A percentile compares a stretch with the other conserved stretches of the same genome.
Evolutionary conservation across 805 yeast species (phyloP).

Genomic region (Kluyveromyces lactis): DNA sequence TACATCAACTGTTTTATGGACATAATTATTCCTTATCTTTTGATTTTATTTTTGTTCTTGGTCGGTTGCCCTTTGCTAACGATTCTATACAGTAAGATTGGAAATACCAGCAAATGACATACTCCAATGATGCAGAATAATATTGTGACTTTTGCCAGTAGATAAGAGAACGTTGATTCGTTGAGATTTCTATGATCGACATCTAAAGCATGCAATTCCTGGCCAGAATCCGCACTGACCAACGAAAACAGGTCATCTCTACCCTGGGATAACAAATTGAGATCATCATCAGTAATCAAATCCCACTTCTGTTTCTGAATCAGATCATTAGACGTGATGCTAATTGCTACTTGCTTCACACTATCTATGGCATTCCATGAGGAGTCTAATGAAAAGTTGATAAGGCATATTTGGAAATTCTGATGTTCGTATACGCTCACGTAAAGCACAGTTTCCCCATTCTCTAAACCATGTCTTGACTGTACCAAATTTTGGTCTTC

Average conservation of each 20-base stretch:
- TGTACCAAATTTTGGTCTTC: constrained; percentile 13
- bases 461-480: constrained; percentile 10
- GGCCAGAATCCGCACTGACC: constrained; percentile 5
- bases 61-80: background rate
- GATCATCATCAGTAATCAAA: constrained; percentile 1
- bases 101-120: background rate
- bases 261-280: constrained; percentile 4
- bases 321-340: constrained; percentile 9
- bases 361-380: constrained; percentile 29
- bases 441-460: constrained; percentile 13
- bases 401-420: constrained; percentile 22
- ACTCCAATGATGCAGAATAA: background rate
- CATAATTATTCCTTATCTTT: too few relatives aligned
- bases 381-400: constrained; percentile 25
- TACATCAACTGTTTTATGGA: too few relatives aligned
- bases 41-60: background rate
- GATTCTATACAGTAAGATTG: background rate
- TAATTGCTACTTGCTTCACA: constrained; percentile 14
- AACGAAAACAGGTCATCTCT: constrained; percentile 5
- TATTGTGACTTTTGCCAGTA: background rate
- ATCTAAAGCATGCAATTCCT: constrained; percentile 10
- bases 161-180: constrained; percentile 4
- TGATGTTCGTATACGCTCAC: constrained; percentile 6
- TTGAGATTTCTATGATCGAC: constrained; percentile 12
- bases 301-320: background rate